Evolutionary conservation across 495 filamentous ascomycete species (phyloP).

Genomic region (Lasiosphaeriaceae sp.): DNA sequence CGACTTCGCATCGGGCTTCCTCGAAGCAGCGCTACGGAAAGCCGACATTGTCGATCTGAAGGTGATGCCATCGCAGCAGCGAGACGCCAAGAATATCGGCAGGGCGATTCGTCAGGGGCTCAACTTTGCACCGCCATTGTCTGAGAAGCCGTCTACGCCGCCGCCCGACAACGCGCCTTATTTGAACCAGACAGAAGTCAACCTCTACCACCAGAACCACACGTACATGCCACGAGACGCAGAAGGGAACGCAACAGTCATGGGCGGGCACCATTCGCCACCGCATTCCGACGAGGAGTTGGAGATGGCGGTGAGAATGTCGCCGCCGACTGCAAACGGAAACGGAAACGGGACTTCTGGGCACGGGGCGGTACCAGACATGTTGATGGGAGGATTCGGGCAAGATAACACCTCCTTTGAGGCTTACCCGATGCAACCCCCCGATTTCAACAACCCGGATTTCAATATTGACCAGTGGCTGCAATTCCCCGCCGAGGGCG

Average conservation of each 20-base stretch:
- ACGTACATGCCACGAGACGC: not conserved
- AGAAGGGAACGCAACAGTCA: not conserved
- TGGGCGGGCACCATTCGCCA: slow-evolving; percentile 20
- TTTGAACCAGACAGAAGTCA: slow-evolving; percentile 17
- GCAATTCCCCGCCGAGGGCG: slow-evolving; percentile 38
- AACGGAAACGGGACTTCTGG: too few relatives aligned
- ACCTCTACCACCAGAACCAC: slow-evolving; percentile 15
- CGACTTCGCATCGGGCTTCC: slow-evolving; percentile 79
- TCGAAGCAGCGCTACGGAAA: slow-evolving; percentile 71
- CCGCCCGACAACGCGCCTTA: slow-evolving; percentile 38
- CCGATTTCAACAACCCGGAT: slow-evolving; percentile 12
- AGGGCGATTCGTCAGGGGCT: not conserved
- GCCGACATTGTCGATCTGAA: not conserved
- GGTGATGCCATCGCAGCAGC: slow-evolving; percentile 9
- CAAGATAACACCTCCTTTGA: not conserved
- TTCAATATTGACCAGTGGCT: slow-evolving; percentile 45
- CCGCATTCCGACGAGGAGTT: slow-evolving; percentile 23
- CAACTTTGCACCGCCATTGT: not conserved
- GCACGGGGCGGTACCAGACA: not conserved
- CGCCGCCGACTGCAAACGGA: not conserved
- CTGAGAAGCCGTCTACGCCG: slow-evolving; percentile 34
- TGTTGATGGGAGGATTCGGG: not conserved
- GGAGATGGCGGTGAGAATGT: not conserved
- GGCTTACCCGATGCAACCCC: not conserved
- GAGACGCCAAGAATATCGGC: not conserved